Evolutionary conservation across 257 asterid species (phyloP).

Genomic region (Nicotiana noctiflora): DNA sequence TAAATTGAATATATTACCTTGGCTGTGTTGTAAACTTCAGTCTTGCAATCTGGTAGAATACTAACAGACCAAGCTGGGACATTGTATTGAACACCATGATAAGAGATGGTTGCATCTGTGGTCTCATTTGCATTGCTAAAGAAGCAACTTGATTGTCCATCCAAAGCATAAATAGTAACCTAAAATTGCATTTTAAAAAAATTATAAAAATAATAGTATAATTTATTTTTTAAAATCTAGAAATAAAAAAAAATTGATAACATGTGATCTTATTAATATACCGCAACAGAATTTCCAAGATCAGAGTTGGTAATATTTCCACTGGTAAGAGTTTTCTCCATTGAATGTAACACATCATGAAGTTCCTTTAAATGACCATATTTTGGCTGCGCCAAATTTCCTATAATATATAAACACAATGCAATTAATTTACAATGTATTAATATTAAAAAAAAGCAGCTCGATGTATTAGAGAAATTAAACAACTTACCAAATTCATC

Average conservation of each 20-base stretch:
- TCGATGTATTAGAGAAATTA: no score
- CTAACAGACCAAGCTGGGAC: constrained; percentile 91
- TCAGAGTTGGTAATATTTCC: constrained; percentile 36
- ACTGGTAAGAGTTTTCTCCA: constrained; percentile 50
- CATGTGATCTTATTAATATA: neutral
- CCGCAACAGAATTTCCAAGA: constrained; percentile 37
- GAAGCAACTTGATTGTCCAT: constrained; percentile 47
- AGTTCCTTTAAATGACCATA: constrained; percentile 79
- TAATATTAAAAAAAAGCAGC: neutral
- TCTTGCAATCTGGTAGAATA: constrained; percentile 68
- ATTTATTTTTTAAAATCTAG: neutral
- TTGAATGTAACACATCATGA: constrained; percentile 45
- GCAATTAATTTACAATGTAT: neutral
- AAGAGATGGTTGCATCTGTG: constrained; percentile 31
- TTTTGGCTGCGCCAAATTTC: constrained; percentile 56
- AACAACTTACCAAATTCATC: constrained; percentile 50
- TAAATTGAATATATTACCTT: constrained; percentile 19
- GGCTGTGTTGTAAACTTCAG: constrained; percentile 63
- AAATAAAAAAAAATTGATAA: neutral
- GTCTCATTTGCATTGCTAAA: constrained; percentile 40
- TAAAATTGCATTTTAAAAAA: neutral
- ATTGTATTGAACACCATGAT: constrained; percentile 25
- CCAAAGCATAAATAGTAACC: constrained; percentile 33
- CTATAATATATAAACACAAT: constrained; percentile 9
- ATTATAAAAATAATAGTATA: neutral